Evolutionary conservation across 371 early-diverging fungal genomes (phyloP), one percentile per base, ranked within the genome.

Genomic region (Circinella umbellata): DNA sequence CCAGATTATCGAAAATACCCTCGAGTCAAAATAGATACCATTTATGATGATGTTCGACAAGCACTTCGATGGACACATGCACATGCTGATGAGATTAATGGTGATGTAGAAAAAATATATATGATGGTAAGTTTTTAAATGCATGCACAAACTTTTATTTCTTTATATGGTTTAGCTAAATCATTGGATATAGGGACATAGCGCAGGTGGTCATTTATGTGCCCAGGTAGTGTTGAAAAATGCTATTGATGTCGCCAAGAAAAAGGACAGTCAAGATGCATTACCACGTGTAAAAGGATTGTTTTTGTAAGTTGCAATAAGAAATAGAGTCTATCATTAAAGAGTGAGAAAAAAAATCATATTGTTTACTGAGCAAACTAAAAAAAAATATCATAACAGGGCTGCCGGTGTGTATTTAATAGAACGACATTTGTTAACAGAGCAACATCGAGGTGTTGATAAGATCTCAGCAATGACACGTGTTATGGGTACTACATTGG

Each of bases 1-100:
- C 92, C 93, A 18, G 88, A 92, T 67, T 93, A 93, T 74, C 80
- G 88, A 8, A 84, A 91, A 71, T 92, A 83, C 67, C 93, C 94
- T 5, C 54, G 77, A 53, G 93, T 86, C 20, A 83, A 76, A 37
- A 70, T 86, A 18, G 83, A 74, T 17, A 76, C 79, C 20, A 92
- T 92, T 84, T 83, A 91, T 59, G 72, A 86, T 15, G 93, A 93
- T 72, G 79, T 94, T 17, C 80, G 84, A 67, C 69, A 75, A 38
- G 85, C 89, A 9, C 79, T 93, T 18, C 75, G 79, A 51, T 94
- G 94, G 94, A 74, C 85, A 1, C 76, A 80, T 65, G 72, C 71
- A 15, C 78, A 86, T 78, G 84, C 86, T 13, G 47, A 61, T 65
- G 76, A 82, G 35, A 67, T 83, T 66, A 80, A 80, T 34, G 91